These are phyloP conservation scores for Globisporangium spinosum DNA, from an alignment of 352 stramenopile species.

Conservation along the genomic window DNA sequence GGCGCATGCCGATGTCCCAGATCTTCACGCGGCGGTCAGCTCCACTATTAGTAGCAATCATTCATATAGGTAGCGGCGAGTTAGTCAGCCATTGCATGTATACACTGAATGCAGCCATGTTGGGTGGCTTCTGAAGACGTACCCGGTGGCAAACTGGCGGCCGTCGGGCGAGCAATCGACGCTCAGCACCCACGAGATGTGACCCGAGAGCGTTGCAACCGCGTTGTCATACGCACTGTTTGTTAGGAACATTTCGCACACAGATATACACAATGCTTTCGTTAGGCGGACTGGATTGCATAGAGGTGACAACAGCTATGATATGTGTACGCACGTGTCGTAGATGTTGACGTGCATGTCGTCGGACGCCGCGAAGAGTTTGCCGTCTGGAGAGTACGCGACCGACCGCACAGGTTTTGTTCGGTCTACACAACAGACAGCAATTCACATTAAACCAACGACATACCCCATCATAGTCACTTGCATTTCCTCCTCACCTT, in stretches of 20 bases:
- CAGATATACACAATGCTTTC: neutral
- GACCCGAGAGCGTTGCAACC: constrained; percentile 81
- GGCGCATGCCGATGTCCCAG: constrained; percentile 86
- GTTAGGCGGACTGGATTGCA: neutral
- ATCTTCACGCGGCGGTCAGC: constrained; percentile 90
- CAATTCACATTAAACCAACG: no score
- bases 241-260: neutral
- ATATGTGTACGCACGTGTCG: constrained; percentile 70
- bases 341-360: constrained; percentile 92
- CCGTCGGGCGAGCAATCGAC: constrained; percentile 81
- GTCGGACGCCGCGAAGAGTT: constrained; percentile 86
- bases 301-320: neutral
- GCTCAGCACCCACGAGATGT: constrained; percentile 88
- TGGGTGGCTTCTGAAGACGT: constrained; percentile 9
- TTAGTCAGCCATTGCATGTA: neutral
- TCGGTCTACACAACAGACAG: constrained; percentile 46
- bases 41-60: constrained; percentile 34
- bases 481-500: constrained; percentile 36
- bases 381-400: constrained; percentile 80
- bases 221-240: constrained; percentile 62
- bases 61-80: neutral
- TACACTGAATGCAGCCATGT: neutral
- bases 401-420: constrained; percentile 88
- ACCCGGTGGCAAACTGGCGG: constrained; percentile 85
- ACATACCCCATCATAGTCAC: no score